Conservation (phyloP, 2,329 filamentous ascomycete species). For the Coniosporium tulheliwenetii region DNA sequence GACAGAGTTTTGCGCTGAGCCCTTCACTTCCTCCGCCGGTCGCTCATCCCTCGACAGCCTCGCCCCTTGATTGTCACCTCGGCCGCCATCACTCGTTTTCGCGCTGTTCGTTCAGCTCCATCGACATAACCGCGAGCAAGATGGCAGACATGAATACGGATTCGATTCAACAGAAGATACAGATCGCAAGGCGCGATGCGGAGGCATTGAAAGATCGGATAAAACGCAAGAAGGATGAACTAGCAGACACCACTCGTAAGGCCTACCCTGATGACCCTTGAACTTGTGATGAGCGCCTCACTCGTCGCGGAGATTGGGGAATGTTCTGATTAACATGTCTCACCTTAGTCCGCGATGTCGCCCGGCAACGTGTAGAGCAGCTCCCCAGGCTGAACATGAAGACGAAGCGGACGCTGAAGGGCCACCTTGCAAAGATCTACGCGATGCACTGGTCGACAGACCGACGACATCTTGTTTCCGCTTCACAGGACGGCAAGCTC, state of each 20-base stretch:
- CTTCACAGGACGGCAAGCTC: slow-evolving; percentile 96
- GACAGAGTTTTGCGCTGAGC: no score
- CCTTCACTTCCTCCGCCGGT: no score
- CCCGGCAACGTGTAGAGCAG: slow-evolving; percentile 80
- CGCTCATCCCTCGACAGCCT: no score
- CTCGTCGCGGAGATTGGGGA: no score
- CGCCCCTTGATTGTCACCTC: no score
- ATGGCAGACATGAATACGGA: slow-evolving; percentile 35
- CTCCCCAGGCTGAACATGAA: slow-evolving; percentile 94
- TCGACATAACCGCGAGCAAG: slow-evolving; percentile 9
- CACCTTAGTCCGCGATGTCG: slow-evolving; percentile 68
- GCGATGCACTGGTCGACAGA: slow-evolving; percentile 99
- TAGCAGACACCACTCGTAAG: slow-evolving; percentile 95
- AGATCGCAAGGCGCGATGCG: slow-evolving; percentile 93
- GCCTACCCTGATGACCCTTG: slow-evolving; percentile 6
- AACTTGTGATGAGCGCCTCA: no score
- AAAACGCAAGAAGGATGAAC: slow-evolving; percentile 99
- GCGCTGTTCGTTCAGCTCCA: no score
- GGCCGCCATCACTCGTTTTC: no score
- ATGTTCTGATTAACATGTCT: no score
- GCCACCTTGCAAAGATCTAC: slow-evolving; percentile 97
- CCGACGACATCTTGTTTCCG: slow-evolving; percentile 88
- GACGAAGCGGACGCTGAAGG: slow-evolving; percentile 90
- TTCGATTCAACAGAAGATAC: slow-evolving; percentile 50
- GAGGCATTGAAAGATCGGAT: slow-evolving; percentile 96